Evolutionary conservation across 2,329 filamentous ascomycete species (phyloP), one percentile per base, ranked within the genome.

Genomic region (Drechslera avenae): DNA sequence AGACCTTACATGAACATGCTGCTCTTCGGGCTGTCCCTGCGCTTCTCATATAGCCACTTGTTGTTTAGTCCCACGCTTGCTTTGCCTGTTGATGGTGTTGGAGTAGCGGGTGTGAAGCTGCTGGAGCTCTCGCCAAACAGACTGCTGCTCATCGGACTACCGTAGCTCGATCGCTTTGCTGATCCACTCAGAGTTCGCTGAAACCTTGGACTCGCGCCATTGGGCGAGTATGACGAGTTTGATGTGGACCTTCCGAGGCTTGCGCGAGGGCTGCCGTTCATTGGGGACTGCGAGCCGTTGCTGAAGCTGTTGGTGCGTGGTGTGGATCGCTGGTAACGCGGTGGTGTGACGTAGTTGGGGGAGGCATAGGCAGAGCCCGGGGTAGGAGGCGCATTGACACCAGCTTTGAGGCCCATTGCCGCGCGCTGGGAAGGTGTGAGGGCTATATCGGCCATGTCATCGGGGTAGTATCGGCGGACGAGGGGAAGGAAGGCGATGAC

Each of bases 41-140:
- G 88, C 75, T 86, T 90, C 74, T 97, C 91, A 69, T 96, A 97
- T 53, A 97, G 75, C 93, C 93, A 97, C 76, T 94, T 96, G 77
- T 86, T 96, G 74, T 93, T 97, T 68, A 97, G 69, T 0, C 86
- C 86, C 44, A 95, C 85, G 59, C 85, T 91, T 34, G 87, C 86
- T 49, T 85, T 83, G 76, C 71, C 69, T 2, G 58, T 67, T 1
- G 63, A 63, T 8, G 90, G 89, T 57, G 86, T 92, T 1, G 89
- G 89, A 14, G 87, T 87, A 12, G 82, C 80, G 1, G 87, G 85
- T 1, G 64, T 56, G 9, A 60, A 65, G 40, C 64, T 69, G 30
- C 75, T 76, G n/a, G 84, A 63, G 44, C 62, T 68, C 7, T 71
- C 67, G 8, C 59, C 60, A 34, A 72, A 71, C 39, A 72, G 47